Evolutionary conservation across 352 stramenopile species (phyloP).

Genomic region (Phytophthora parvispora): DNA sequence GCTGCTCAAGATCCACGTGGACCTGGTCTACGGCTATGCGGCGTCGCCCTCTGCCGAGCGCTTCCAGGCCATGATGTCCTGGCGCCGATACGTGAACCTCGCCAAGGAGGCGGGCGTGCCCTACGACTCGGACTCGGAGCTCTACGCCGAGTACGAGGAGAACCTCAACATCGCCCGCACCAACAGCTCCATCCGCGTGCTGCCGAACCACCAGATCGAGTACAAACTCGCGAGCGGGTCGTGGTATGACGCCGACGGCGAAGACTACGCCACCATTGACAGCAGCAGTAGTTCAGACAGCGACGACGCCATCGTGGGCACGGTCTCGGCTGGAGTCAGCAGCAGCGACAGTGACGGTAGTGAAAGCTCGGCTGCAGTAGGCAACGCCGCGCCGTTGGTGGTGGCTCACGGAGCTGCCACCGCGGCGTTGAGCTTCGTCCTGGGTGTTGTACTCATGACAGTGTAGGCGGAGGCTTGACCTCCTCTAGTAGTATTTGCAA

Average conservation of each 20-base stretch:
- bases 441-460: slow-evolving; percentile 19
- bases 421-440: not conserved
- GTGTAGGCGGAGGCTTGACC: not conserved
- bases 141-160: slow-evolving; percentile 55
- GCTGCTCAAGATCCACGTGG: slow-evolving; percentile 66
- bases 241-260: slow-evolving; percentile 37
- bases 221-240: slow-evolving; percentile 41
- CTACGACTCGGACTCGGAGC: slow-evolving; percentile 52
- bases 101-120: slow-evolving; percentile 48
- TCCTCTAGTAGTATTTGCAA: slow-evolving; percentile 26
- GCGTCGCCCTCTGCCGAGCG: slow-evolving; percentile 37
- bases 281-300: slow-evolving; percentile 1
- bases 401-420: not conserved
- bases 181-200: slow-evolving; percentile 38
- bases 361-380: slow-evolving; percentile 13
- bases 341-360: slow-evolving; percentile 12
- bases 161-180: slow-evolving; percentile 46
- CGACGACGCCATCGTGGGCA: slow-evolving; percentile 20
- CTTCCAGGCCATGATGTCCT: slow-evolving; percentile 58
- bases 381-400: slow-evolving; percentile 9
- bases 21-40: slow-evolving; percentile 28
- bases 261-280: slow-evolving; percentile 15
- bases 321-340: slow-evolving; percentile 31
- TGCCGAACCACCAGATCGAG: slow-evolving; percentile 41
- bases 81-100: slow-evolving; percentile 62